These are phyloP conservation scores for Puccinia hordei DNA, from an alignment of 1,284 basidiomycete genomes.

Conservation along the genomic window DNA sequence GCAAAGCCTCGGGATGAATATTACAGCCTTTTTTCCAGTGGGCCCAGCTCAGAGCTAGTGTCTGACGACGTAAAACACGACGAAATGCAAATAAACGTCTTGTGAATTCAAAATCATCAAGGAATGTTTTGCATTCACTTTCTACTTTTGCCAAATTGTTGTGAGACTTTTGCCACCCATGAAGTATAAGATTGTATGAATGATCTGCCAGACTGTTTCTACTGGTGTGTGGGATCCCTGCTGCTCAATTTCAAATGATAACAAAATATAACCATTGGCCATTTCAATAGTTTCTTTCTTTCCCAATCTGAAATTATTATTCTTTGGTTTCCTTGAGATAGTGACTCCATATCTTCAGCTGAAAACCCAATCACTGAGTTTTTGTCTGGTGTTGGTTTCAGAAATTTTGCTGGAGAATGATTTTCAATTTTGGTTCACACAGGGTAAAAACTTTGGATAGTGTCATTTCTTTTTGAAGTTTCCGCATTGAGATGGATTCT, in stretches of 20 bases:
- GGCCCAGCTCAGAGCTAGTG: background rate
- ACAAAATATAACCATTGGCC: background rate
- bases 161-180: background rate
- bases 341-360: background rate
- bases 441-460: background rate
- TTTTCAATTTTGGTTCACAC: background rate
- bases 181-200: background rate
- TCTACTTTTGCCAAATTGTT: background rate
- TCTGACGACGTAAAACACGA: background rate
- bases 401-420: background rate
- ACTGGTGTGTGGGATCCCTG: background rate
- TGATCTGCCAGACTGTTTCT: background rate
- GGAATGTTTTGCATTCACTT: conserved; percentile 6
- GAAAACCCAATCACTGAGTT: background rate
- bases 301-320: conserved; percentile 7
- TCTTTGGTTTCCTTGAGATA: background rate
- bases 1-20: background rate
- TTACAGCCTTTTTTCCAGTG: background rate
- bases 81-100: conserved; percentile 6
- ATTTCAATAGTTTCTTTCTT: background rate
- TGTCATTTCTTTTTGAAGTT: background rate
- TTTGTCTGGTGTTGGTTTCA: background rate
- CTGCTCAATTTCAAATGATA: conserved; percentile 7
- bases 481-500: background rate
- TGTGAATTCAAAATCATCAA: background rate